Evolutionary conservation across 441 rosid genomes (phyloP).

Genomic region (Omphalea diandra): DNA sequence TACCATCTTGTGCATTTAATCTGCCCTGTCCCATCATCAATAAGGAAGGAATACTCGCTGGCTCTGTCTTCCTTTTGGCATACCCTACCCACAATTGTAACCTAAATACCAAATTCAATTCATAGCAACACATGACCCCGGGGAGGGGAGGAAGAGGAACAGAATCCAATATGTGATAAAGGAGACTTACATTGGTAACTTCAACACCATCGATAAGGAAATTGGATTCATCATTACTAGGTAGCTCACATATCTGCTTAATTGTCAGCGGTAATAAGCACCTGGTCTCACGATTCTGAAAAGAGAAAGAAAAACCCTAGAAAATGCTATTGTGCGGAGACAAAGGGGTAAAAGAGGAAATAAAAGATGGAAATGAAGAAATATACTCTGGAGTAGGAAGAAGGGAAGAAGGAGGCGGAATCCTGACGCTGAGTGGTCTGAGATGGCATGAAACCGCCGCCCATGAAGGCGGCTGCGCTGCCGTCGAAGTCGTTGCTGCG

Average conservation of each 20-base stretch:
- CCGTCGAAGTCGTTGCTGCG: conserved; percentile 68
- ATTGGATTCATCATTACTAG: conserved; percentile 67
- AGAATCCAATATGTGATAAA: too few relatives aligned
- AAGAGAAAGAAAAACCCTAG: too few relatives aligned
- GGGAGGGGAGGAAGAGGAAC: too few relatives aligned
- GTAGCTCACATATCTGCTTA: conserved; percentile 62
- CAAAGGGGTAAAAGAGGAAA: too few relatives aligned
- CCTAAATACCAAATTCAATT: too few relatives aligned
- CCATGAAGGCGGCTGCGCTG: conserved; percentile 67
- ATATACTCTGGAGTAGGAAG: conserved; percentile 52
- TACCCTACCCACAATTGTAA: conserved; percentile 68
- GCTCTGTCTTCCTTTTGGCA: conserved; percentile 73
- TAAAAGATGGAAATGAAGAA: background rate
- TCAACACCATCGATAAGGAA: conserved; percentile 73
- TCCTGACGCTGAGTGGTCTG: conserved; percentile 58
- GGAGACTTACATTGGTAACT: conserved; percentile 64
- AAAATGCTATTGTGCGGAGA: background rate
- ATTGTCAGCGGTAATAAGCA: conserved; percentile 78
- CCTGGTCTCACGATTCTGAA: conserved; percentile 74
- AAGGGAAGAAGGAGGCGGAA: conserved; percentile 38
- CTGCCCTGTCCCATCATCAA: conserved; percentile 90
- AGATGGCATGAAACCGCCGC: conserved; percentile 95
- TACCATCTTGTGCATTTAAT: conserved; percentile 88
- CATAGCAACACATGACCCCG: too few relatives aligned
- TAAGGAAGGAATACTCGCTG: conserved; percentile 61